Conservation (phyloP, 2,329 filamentous ascomycete genomes). For the Shiraia bambusicola region DNA sequence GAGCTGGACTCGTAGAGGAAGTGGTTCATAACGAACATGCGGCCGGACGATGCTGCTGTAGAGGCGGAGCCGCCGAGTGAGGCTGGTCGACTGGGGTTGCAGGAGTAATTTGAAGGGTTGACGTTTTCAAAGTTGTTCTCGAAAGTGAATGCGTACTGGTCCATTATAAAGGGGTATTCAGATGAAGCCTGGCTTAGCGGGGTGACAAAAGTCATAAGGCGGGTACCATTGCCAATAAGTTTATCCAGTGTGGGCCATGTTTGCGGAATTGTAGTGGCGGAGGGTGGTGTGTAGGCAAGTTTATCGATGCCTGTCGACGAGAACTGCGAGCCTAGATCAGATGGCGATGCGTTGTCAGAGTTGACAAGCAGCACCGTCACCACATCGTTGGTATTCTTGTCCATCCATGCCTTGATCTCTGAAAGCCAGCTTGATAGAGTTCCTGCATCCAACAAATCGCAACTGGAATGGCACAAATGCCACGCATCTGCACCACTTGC, state of each 20-base stretch:
- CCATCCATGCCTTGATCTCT: constrained; percentile 68
- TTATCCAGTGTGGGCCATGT: constrained; percentile 71
- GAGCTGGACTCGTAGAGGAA: constrained; percentile 65
- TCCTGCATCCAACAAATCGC: constrained; percentile 69
- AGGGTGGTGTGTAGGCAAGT: constrained; percentile 55
- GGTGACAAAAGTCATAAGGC: constrained; percentile 70
- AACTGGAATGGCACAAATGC: constrained; percentile 70
- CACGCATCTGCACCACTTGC: constrained; percentile 47
- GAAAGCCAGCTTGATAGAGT: constrained; percentile 64
- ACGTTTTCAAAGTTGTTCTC: constrained; percentile 71
- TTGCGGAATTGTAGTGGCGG: constrained; percentile 50
- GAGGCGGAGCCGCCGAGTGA: constrained; percentile 46
- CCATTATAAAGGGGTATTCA: constrained; percentile 59
- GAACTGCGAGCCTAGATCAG: constrained; percentile 55
- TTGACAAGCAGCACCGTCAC: constrained; percentile 75
- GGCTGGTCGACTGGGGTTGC: constrained; percentile 66
- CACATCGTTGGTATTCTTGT: constrained; percentile 69
- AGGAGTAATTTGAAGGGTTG: constrained; percentile 67
- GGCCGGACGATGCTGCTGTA: constrained; percentile 57
- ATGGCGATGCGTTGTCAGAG: constrained; percentile 59
- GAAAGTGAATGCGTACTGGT: constrained; percentile 68
- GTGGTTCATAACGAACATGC: constrained; percentile 77
- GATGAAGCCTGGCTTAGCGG: constrained; percentile 42
- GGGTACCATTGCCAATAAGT: constrained; percentile 65
- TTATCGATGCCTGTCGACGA: constrained; percentile 56